Conservation (phyloP, 352 stramenopile genomes). For the Hyphochytrium catenoides region DNA sequence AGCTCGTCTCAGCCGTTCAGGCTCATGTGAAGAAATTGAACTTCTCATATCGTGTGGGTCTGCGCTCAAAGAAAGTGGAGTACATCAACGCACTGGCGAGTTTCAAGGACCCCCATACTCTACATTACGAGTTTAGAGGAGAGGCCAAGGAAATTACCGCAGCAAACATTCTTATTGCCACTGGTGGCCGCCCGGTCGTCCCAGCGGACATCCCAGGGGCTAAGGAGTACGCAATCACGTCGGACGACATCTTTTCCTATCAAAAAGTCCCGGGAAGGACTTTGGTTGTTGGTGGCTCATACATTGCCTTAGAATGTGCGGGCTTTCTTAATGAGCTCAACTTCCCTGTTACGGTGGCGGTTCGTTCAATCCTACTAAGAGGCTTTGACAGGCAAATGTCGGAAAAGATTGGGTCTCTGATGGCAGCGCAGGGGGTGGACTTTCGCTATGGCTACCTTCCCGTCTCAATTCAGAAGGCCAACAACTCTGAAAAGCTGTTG, state of each 20-base stretch:
- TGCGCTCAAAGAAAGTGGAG: conserved; percentile 7
- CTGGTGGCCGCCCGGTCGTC: conserved; percentile 7
- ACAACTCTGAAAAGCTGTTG: not conserved
- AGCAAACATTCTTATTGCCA: conserved; percentile 8
- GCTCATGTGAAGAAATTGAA: conserved; percentile 7
- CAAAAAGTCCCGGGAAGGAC: conserved; percentile 15
- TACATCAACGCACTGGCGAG: not conserved
- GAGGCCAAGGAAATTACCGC: conserved; percentile 4
- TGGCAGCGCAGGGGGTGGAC: conserved; percentile 5
- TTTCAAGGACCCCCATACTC: conserved; percentile 4
- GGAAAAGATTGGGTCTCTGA: conserved; percentile 8
- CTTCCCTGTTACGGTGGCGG: conserved; percentile 8
- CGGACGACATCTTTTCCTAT: conserved; percentile 61
- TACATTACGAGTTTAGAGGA: conserved; percentile 3
- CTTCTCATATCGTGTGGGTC: conserved; percentile 8
- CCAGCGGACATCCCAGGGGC: conserved; percentile 6
- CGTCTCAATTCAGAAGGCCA: conserved; percentile 2
- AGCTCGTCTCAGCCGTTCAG: conserved; percentile 6
- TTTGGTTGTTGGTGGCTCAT: conserved; percentile 9
- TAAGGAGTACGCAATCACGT: conserved; percentile 10
- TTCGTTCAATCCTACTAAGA: conserved; percentile 8
- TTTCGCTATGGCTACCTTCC: not conserved
- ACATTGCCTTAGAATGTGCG: conserved; percentile 10
- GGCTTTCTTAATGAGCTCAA: conserved; percentile 9
- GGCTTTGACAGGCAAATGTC: conserved; percentile 10